Percentiles rank a stretch among this genome's conserved stretches.
These are phyloP conservation scores for Colletotrichum sublineola DNA, from an alignment of 2,329 filamentous ascomycete species.

Conservation along the genomic window DNA sequence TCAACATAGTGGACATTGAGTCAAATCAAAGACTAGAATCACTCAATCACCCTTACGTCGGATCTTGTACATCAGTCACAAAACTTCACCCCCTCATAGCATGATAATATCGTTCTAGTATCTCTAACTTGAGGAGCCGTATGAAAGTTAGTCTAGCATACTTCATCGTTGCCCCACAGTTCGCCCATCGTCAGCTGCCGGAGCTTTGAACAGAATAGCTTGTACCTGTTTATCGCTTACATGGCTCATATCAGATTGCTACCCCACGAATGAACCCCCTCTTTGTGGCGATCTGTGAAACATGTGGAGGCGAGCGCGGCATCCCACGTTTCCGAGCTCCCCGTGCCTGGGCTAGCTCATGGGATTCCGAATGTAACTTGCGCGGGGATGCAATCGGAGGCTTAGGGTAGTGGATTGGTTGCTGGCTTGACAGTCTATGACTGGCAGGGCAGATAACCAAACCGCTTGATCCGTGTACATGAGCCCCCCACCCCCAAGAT, in stretches of 20 bases:
- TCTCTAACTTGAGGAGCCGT: too few relatives aligned
- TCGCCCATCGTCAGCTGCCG: too few relatives aligned
- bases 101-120: too few relatives aligned
- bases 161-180: too few relatives aligned
- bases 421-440: background rate
- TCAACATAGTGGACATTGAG: too few relatives aligned
- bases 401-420: background rate
- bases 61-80: too few relatives aligned
- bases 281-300: background rate
- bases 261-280: background rate
- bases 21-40: too few relatives aligned
- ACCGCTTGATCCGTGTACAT: background rate
- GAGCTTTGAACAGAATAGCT: too few relatives aligned
- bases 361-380: background rate
- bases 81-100: too few relatives aligned
- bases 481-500: conserved; percentile 5
- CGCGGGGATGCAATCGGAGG: background rate
- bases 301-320: background rate
- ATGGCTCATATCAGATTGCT: background rate
- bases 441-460: background rate
- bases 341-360: background rate
- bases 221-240: background rate
- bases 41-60: too few relatives aligned
- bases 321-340: conserved; percentile 2
- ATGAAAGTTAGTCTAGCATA: too few relatives aligned